Evolutionary conservation across 1,139 yeast species (phyloP).

Genomic region (Geotrichum citri-aurantii): DNA sequence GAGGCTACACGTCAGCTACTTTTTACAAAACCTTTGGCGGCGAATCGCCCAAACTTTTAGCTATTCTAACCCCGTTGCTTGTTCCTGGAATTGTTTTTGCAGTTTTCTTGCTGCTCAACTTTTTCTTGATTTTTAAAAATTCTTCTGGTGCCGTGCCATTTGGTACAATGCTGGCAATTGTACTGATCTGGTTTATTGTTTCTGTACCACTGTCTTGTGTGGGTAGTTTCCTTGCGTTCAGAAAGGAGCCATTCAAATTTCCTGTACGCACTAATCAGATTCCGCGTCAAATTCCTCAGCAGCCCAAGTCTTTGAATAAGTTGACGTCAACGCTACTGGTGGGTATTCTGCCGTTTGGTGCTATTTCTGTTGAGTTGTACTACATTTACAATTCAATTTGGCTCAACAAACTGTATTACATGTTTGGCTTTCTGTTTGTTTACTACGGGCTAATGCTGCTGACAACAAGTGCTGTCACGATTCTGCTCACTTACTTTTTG

Average conservation of each 20-base stretch:
- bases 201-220: conserved; percentile 78
- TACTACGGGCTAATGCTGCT: conserved; percentile 78
- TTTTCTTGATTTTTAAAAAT: conserved; percentile 68
- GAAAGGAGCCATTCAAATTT: conserved; percentile 49
- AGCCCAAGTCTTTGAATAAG: conserved; percentile 75
- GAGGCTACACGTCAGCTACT: conserved; percentile 82
- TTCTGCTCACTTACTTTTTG: conserved; percentile 75
- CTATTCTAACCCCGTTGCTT: conserved; percentile 72
- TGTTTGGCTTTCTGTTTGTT: conserved; percentile 94
- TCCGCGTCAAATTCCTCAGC: conserved; percentile 91
- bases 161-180: conserved; percentile 79
- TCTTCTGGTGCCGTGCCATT: conserved; percentile 96
- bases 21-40: conserved; percentile 89
- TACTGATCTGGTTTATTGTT: conserved; percentile 76
- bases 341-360: conserved; percentile 92
- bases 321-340: conserved; percentile 65
- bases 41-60: conserved; percentile 80
- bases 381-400: conserved; percentile 82
- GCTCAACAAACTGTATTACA: conserved; percentile 90
- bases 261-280: conserved; percentile 89
- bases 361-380: conserved; percentile 90
- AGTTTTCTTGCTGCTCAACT: conserved; percentile 64
- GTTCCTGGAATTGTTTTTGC: conserved; percentile 75
- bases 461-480: conserved; percentile 76
- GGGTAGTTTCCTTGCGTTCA: conserved; percentile 78